These are phyloP conservation scores for Diaporthe caulivora DNA, from an alignment of 2,329 filamentous ascomycete species.

Conservation along the genomic window DNA sequence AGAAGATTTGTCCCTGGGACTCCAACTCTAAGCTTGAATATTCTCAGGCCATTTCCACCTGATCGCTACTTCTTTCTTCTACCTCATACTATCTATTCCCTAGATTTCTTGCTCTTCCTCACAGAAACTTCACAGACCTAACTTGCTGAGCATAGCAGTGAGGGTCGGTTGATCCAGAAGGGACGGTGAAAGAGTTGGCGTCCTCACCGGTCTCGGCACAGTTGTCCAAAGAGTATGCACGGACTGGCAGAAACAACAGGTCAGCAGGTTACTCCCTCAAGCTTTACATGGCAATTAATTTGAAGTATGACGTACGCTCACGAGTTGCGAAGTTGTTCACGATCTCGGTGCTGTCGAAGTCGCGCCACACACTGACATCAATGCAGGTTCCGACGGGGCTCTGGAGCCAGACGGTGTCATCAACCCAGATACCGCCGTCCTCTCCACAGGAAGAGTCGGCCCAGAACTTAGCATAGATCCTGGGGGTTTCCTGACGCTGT, in stretches of 20 bases:
- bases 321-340: not conserved
- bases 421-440: not conserved
- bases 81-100: no score
- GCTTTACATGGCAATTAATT: not conserved
- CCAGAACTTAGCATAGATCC: conserved; percentile 13
- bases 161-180: not conserved
- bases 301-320: not conserved
- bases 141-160: not conserved
- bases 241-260: not conserved
- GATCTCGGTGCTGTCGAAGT: not conserved
- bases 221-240: not conserved
- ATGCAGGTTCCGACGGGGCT: not conserved
- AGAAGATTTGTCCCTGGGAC: not conserved
- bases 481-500: conserved; percentile 5
- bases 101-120: not conserved
- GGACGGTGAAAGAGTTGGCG: not conserved
- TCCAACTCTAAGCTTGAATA: not conserved
- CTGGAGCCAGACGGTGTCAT: conserved; percentile 11
- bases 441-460: not conserved
- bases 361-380: not conserved
- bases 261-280: not conserved
- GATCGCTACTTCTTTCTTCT: not conserved
- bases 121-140: conserved; percentile 3
- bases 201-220: not conserved
- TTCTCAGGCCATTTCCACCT: not conserved